A percentile compares a stretch with the other conserved stretches of the same genome.
Evolutionary conservation across 2,329 filamentous ascomycete species (phyloP).

Genomic region (Sclerotinia minor): DNA sequence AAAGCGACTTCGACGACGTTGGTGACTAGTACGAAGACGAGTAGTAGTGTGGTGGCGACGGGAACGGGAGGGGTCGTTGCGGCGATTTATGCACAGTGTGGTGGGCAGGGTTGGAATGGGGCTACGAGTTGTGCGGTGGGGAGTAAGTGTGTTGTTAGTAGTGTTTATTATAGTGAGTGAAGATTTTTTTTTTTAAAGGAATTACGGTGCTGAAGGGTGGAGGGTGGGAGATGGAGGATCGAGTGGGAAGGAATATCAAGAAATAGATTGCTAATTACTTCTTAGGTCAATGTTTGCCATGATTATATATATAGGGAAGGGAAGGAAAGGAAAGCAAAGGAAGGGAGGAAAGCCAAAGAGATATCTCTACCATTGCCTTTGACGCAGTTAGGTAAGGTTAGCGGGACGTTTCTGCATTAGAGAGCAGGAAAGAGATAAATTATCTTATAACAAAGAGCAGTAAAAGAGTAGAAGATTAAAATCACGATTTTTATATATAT

Average conservation of each 20-base stretch:
- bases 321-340: neutral
- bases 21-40: neutral
- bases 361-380: no score
- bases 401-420: no score
- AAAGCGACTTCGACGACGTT: neutral
- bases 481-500: no score
- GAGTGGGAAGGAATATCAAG: no score
- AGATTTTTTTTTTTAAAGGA: neutral
- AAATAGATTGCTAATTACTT: neutral
- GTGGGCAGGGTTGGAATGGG: constrained; percentile 9
- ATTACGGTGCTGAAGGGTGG: no score
- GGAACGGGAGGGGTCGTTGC: constrained; percentile 1
- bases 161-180: constrained; percentile 26
- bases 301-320: neutral
- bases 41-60: neutral
- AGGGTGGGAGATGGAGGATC: no score
- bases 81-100: constrained; percentile 8
- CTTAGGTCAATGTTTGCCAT: constrained; percentile 17
- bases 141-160: constrained; percentile 28
- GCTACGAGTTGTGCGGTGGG: constrained; percentile 10
- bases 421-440: no score
- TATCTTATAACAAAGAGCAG: no score
- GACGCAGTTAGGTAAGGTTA: no score
- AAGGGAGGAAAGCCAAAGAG: neutral
- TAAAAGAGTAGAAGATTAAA: no score